Percentiles rank a stretch among this genome's conserved stretches.
phyloP scores from a whole-genome alignment of 805 yeast genomes.

The Ogataea pini region DNA sequence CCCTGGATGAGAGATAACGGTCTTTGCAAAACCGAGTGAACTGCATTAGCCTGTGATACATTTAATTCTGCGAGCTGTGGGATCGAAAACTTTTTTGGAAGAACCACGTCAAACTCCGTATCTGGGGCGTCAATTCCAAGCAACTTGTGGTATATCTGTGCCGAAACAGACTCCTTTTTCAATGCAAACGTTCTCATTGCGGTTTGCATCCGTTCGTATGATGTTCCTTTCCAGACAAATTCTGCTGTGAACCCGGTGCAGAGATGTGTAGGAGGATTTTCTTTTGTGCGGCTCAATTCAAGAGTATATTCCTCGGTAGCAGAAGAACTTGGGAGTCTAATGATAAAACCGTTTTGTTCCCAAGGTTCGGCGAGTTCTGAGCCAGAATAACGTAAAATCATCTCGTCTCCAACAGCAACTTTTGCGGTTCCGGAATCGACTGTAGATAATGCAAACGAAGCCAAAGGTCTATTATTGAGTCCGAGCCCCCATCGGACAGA shows the following conservation, averaged over 20 bases:
- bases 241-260: conserved; percentile 76
- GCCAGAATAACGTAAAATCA: conserved; percentile 66
- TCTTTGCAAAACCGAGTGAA: conserved; percentile 60
- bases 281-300: conserved; percentile 53
- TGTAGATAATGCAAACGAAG: conserved; percentile 66
- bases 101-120: conserved; percentile 56
- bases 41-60: conserved; percentile 78
- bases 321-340: conserved; percentile 63
- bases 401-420: conserved; percentile 84
- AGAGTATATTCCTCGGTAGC: conserved; percentile 68
- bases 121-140: conserved; percentile 77
- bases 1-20: conserved; percentile 89
- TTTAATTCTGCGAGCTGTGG: conserved; percentile 72
- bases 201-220: conserved; percentile 80
- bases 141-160: conserved; percentile 71
- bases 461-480: conserved; percentile 63
- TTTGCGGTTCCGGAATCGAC: conserved; percentile 65
- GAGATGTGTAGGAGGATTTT: conserved; percentile 57
- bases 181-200: conserved; percentile 75
- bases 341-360: conserved; percentile 72
- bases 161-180: conserved; percentile 66
- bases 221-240: conserved; percentile 84
- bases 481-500: conserved; percentile 74
- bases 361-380: conserved; percentile 54
- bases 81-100: conserved; percentile 63